Conservation (phyloP, 192 early-diverging fungal genomes). For the Linnemannia hyalina region DNA sequence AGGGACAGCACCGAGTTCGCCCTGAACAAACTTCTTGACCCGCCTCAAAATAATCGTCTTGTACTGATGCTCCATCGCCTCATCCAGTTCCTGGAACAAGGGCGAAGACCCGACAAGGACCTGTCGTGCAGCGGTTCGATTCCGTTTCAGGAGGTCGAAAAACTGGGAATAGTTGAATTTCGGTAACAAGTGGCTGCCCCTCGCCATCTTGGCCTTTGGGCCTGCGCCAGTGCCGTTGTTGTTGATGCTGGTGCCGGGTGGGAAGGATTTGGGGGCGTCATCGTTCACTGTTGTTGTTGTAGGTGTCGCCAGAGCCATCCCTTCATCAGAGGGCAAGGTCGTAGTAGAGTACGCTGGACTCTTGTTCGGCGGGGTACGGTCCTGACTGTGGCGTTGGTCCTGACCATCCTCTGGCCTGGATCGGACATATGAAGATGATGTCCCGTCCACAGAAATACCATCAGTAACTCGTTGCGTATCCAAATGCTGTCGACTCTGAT, state of each 20-base stretch:
- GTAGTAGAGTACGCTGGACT: no score
- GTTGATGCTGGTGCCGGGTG: not conserved
- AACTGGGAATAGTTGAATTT: slow-evolving; percentile 51
- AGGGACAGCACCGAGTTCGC: slow-evolving; percentile 33
- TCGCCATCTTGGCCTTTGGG: slow-evolving; percentile 23
- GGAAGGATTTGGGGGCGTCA: not conserved
- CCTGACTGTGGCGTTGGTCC: no score
- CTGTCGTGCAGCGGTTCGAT: slow-evolving; percentile 34
- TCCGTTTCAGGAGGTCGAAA: slow-evolving; percentile 47
- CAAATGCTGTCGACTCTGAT: slow-evolving; percentile 29
- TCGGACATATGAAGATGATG: not conserved
- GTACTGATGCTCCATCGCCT: slow-evolving; percentile 47
- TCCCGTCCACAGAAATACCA: not conserved
- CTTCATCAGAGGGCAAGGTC: not conserved
- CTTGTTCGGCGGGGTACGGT: not conserved
- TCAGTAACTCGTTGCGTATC: not conserved
- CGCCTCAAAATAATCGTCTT: slow-evolving; percentile 56
- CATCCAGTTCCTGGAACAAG: slow-evolving; percentile 55
- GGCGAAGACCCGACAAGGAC: slow-evolving; percentile 61
- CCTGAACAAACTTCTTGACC: slow-evolving; percentile 40
- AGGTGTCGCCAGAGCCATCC: not conserved
- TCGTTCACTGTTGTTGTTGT: not conserved
- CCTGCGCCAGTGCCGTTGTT: not conserved
- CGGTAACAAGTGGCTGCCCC: slow-evolving; percentile 12
- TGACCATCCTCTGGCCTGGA: not conserved